Base-by-base conservation (phyloP, 2,329 filamentous ascomycete genomes). In the Trichoderma gracile region DNA sequence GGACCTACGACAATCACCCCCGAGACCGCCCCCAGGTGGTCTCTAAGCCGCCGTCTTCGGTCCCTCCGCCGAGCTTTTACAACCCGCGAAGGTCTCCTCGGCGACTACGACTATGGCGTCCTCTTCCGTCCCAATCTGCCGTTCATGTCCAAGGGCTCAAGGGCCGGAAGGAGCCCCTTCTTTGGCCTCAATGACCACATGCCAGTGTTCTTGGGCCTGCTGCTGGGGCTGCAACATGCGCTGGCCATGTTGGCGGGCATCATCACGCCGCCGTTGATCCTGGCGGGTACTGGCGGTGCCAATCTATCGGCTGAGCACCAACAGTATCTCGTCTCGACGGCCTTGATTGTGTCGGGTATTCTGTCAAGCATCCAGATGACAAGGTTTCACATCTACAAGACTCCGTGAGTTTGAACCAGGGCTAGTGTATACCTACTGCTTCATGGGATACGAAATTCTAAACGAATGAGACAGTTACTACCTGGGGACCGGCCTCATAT, bases 71-170 rank as follows among this genome's bases (percentile, higher is more conserved):
- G 77, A 65, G 77, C 78, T 6, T 81, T 86, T 68, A 76, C 82
- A 61, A 86, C 84, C 52, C 87, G 81, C 67, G 84, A 93, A 1
- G 93, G 93, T 14, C 82, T 97, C 27, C 77, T 97, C 63, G 93
- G 93, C 67, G 83, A 87, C 71, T 97, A 97, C 77, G 90, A 97
- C 82, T 97, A 97, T 83, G 90, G 76, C 42, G 95, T 93, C 72
- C 87, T 97, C 46, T 96, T 97, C 81, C 86, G 80, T 23, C 91
- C 86, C 1, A 93, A 91, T 69, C 77, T 97, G 23, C 93, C 93
- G 0, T 97, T 97, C 76, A 87, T 95, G 82, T 87, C 84, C 73
- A 73, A 84, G 74, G 54, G 46, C 3, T 9, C 15, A 12, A 50
- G 56, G 2, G 19, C 25, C 2, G 47, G 54, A 3, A 79, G 82